These are phyloP conservation scores for Colletotrichum liriopes DNA, from an alignment of 2,329 filamentous ascomycete species.

Conservation along the genomic window DNA sequence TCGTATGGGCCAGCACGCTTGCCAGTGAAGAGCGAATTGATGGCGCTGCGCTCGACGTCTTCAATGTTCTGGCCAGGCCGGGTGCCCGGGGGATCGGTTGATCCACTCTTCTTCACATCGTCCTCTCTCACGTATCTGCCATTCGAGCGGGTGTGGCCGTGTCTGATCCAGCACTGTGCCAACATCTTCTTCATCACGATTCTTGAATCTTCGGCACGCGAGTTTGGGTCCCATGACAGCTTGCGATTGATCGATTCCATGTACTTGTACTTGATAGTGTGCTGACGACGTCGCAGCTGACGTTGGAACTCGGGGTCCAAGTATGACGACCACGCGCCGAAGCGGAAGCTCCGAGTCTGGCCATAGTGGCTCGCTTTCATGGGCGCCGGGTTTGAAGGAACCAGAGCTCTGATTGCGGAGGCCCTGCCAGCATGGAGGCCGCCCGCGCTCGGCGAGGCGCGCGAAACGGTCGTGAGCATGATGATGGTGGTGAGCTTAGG, in stretches of 20 bases:
- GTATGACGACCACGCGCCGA: slow-evolving; percentile 63
- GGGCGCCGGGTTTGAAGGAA: slow-evolving; percentile 32
- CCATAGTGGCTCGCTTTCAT: slow-evolving; percentile 48
- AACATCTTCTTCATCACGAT: slow-evolving; percentile 59
- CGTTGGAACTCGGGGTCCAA: slow-evolving; percentile 58
- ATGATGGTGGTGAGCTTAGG: slow-evolving; percentile 41
- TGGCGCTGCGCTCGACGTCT: slow-evolving; percentile 61
- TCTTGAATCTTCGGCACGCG: slow-evolving; percentile 53
- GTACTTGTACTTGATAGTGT: slow-evolving; percentile 61
- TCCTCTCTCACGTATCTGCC: slow-evolving; percentile 55
- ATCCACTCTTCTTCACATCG: slow-evolving; percentile 54
- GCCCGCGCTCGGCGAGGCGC: slow-evolving; percentile 50
- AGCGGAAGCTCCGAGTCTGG: slow-evolving; percentile 65
- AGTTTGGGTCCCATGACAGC: slow-evolving; percentile 62
- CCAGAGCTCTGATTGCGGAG: slow-evolving; percentile 25
- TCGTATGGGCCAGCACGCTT: slow-evolving; percentile 45
- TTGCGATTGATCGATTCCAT: slow-evolving; percentile 61
- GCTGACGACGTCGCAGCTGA: slow-evolving; percentile 62
- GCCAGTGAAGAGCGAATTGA: slow-evolving; percentile 61
- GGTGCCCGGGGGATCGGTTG: slow-evolving; percentile 55
- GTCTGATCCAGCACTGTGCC: slow-evolving; percentile 57
- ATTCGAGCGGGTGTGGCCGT: slow-evolving; percentile 45
- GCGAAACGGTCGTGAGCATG: slow-evolving; percentile 49
- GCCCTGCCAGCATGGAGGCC: slow-evolving; percentile 44
- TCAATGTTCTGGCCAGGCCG: slow-evolving; percentile 60